phyloP scores from a whole-genome alignment of 257 asterid genomes.

The Capsicum chinense region DNA sequence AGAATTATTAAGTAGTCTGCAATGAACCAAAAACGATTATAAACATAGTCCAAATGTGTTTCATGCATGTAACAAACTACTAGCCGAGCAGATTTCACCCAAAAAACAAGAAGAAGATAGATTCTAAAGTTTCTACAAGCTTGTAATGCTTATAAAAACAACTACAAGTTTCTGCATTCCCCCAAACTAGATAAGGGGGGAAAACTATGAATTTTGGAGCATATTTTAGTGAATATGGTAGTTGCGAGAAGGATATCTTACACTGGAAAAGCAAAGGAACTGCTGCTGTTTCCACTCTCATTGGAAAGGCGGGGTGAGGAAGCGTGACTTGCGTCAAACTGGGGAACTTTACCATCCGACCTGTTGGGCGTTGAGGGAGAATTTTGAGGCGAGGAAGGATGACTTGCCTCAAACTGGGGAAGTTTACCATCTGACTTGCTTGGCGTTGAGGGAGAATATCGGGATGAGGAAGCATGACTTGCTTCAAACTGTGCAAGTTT shows the following conservation, averaged over 20 bases:
- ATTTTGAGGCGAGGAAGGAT: conserved; percentile 39
- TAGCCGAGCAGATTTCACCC: neutral
- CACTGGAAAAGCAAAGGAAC: conserved; percentile 59
- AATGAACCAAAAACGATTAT: neutral
- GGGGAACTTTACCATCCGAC: conserved; percentile 35
- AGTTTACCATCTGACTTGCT: conserved; percentile 35
- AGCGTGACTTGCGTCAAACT: conserved; percentile 26
- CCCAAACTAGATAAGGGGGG: neutral
- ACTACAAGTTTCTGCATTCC: neutral
- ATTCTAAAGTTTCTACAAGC: neutral
- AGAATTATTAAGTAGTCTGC: conserved; percentile 29
- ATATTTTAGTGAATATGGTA: neutral
- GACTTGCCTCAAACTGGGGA: conserved; percentile 28
- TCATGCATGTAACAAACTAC: neutral
- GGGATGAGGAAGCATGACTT: conserved; percentile 44
- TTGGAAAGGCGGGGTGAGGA: conserved; percentile 58
- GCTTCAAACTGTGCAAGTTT: conserved; percentile 31
- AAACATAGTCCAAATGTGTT: neutral
- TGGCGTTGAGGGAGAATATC: conserved; percentile 27
- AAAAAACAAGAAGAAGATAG: neutral
- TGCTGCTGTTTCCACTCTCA: conserved; percentile 45
- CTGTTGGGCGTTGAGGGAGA: conserved; percentile 37
- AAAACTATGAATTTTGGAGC: neutral
- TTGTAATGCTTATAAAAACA: neutral
- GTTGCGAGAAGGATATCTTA: conserved; percentile 32